A percentile compares a stretch with the other conserved stretches of the same genome.
These are phyloP conservation scores for Vitis amurensis DNA, from an alignment of 164 flowering plant genomes.

Conservation along the genomic window DNA sequence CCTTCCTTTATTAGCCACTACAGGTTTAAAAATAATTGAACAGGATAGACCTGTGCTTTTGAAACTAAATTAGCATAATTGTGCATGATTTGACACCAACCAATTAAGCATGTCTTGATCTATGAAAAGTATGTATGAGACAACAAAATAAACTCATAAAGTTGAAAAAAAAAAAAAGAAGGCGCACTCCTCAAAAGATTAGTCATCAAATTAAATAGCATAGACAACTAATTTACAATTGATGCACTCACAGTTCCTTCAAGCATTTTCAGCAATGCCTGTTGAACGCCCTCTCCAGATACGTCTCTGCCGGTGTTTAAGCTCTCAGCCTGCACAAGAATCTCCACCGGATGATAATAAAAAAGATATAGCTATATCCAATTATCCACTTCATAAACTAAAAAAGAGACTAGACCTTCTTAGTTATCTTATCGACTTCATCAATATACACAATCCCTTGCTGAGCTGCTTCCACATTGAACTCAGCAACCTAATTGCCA, in stretches of 20 bases:
- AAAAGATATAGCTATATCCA: not conserved
- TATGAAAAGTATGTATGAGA: not conserved
- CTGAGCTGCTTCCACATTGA: conserved; percentile 96
- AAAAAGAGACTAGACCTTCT: conserved; percentile 56
- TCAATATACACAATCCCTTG: conserved; percentile 98
- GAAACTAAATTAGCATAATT: too few species aligned
- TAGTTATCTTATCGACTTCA: conserved; percentile 99
- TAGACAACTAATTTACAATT: not conserved
- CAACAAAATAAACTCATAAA: too few species aligned
- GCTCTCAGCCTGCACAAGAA: conserved; percentile 76
- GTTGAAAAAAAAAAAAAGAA: too few species aligned
- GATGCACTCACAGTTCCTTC: conserved; percentile 94
- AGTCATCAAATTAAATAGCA: not conserved
- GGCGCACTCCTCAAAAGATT: too few species aligned
- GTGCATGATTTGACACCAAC: too few species aligned
- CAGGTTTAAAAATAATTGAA: too few species aligned
- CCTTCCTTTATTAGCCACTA: too few species aligned
- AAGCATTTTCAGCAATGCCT: conserved; percentile 93
- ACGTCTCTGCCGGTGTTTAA: conserved; percentile 93
- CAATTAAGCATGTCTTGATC: too few species aligned
- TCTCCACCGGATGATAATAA: not conserved
- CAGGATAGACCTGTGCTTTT: too few species aligned
- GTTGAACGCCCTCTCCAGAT: conserved; percentile 98
- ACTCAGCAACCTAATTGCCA: conserved; percentile 77
- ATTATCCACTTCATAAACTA: not conserved